Percentiles rank a stretch among this genome's conserved stretches.
Evolutionary conservation across 805 yeast species (phyloP).

Genomic region (Pichia occidentalis): DNA sequence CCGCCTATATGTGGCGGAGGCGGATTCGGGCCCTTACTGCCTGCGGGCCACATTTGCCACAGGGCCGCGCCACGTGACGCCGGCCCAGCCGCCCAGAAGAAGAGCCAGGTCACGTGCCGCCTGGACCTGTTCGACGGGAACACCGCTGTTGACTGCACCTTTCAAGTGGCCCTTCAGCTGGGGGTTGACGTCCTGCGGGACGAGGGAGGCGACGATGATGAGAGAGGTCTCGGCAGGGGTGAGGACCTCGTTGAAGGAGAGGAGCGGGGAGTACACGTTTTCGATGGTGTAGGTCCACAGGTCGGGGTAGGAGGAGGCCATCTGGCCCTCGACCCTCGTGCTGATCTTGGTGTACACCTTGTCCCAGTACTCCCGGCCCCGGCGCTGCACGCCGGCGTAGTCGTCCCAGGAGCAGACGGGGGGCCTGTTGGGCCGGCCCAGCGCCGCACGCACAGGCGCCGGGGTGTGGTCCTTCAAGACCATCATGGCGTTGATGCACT

Average conservation of each 20-base stretch:
- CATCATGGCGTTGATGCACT: slow-evolving; percentile 72
- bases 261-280: slow-evolving; percentile 71
- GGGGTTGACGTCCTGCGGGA: slow-evolving; percentile 92
- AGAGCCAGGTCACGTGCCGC: slow-evolving; percentile 58
- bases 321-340: slow-evolving; percentile 56
- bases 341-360: slow-evolving; percentile 71
- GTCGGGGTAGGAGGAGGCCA: slow-evolving; percentile 77
- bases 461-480: slow-evolving; percentile 64
- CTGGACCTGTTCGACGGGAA: slow-evolving; percentile 53
- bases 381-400: slow-evolving; percentile 17
- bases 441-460: slow-evolving; percentile 29
- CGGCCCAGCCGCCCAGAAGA: slow-evolving; percentile 67
- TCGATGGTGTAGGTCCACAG: slow-evolving; percentile 66
- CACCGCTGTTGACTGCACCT: slow-evolving; percentile 81
- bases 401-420: slow-evolving; percentile 16
- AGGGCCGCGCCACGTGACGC: slow-evolving; percentile 51
- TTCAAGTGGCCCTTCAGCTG: slow-evolving; percentile 85
- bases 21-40: too few relatives aligned
- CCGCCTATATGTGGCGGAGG: too few relatives aligned
- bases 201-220: slow-evolving; percentile 68
- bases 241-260: slow-evolving; percentile 61
- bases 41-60: slow-evolving; percentile 38
- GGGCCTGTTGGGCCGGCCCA: slow-evolving; percentile 13
- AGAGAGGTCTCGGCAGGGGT: slow-evolving; percentile 65
- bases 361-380: slow-evolving; percentile 69